Evolutionary conservation across 768 basidiomycete genomes (phyloP), one percentile per base, ranked within the genome.

Genomic region (Lentinula aciculospora): DNA sequence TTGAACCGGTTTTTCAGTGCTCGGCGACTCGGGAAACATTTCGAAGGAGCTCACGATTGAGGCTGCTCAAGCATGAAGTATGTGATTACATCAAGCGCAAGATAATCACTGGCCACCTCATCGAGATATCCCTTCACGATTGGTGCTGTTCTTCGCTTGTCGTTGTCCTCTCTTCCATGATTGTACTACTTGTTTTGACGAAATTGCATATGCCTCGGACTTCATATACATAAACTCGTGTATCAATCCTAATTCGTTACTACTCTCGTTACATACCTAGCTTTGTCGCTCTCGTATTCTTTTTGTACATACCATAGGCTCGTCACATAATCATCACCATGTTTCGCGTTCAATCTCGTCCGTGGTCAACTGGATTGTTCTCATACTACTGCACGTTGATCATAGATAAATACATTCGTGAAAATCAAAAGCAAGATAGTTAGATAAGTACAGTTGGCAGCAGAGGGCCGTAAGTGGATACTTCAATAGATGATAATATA

Each of bases 21-120:
- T 81, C 44, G 79, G 79, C 40, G 76, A 80, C 64, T 80, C 78
- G 4, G 79, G 75, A 51, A 71, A 78, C 67, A 61, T 51, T 15
- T 68, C 66, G 4, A 59, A 60, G 19, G 12, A 56, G 44, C 65
- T 72, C 62, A 59, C 58, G 15, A 51, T 58, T 17, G 9, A 37
- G 42, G 46, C 46, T 28, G 29, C 46, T n/a, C 46, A 47, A 29
- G 27, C 42, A 25, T 44, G 42, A 44, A 42, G 21, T n/a, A 23
- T 23, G 19, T 21, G 32, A 34, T 13, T 9, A 34, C 32, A n/a
- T n/a, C n/a, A n/a, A n/a, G n/a, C n/a, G n/a, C n/a, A n/a, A n/a
- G n/a, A n/a, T n/a, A n/a, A n/a, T n/a, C n/a, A n/a, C n/a, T n/a
- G n/a, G n/a, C n/a, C n/a, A n/a, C n/a, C n/a, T n/a, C n/a, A n/a